These are phyloP conservation scores for Amanita pallidorosea DNA, from an alignment of 768 basidiomycete species.

Conservation along the genomic window DNA sequence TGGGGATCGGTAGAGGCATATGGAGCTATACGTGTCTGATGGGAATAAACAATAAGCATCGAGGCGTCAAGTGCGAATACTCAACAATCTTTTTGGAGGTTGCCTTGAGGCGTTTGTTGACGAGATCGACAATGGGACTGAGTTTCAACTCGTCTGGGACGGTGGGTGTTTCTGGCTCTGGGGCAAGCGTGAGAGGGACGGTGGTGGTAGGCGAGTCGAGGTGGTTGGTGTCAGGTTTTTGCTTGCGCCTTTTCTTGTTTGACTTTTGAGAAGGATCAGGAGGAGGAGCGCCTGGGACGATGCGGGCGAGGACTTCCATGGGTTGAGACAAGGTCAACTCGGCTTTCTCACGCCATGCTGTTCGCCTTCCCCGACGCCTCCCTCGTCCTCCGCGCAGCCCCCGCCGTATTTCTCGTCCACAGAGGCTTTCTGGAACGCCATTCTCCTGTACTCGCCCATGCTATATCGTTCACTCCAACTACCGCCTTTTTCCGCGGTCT, in stretches of 20 bases:
- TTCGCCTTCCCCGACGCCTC: conserved; percentile 34
- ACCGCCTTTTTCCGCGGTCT: conserved; percentile 40
- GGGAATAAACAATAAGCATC: conserved; percentile 7
- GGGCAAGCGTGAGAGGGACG: conserved; percentile 36
- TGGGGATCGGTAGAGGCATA: conserved; percentile 60
- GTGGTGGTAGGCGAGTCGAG: conserved; percentile 35
- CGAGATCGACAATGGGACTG: conserved; percentile 68
- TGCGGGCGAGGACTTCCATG: conserved; percentile 34
- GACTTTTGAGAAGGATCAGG: conserved; percentile 48
- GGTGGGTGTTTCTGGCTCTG: conserved; percentile 29
- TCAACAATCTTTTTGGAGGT: conserved; percentile 79
- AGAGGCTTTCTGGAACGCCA: conserved; percentile 54
- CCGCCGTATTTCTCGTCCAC: conserved; percentile 62
- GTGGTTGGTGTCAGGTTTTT: conserved; percentile 20
- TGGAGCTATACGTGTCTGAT: conserved; percentile 58
- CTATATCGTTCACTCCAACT: conserved; percentile 21
- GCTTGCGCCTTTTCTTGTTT: conserved; percentile 61
- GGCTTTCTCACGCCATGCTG: conserved; percentile 4
- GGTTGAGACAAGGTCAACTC: neutral
- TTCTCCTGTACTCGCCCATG: conserved; percentile 37
- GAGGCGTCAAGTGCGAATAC: conserved; percentile 7
- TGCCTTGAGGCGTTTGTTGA: conserved; percentile 68
- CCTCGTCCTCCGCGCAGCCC: conserved; percentile 60
- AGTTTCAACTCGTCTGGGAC: conserved; percentile 42
- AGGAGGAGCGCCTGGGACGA: conserved; percentile 73